Base-by-base conservation (phyloP, 1,139 yeast species). In the Pneumocystis wakefieldiae region DNA sequence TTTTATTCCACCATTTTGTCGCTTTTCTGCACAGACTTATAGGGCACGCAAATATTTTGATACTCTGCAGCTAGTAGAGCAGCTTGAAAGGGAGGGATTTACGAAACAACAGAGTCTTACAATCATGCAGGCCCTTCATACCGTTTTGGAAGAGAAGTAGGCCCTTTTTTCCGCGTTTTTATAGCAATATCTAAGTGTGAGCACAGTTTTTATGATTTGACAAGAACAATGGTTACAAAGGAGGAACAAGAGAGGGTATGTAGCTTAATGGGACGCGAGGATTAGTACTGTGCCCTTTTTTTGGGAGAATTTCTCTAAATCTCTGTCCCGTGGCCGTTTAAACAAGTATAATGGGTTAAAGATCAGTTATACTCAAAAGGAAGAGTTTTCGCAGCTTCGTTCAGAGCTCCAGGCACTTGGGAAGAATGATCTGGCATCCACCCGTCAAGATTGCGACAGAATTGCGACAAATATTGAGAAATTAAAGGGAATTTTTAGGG, bases 301-400 rank as follows among this genome's bases (percentile, higher is more conserved):
- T 32, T 32, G 7, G 1, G 6, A 32, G 3, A 4, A 32, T 5
- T 5, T 5, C 8, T 32, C 8, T 5, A 7, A 32, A 32, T 32
- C 35, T 32, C 35, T 32, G 6, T 4, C 35, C 35, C 35, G 7
- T 5, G 1, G 14, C 12, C 7, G 3, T 38, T 38, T 28, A 12
- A 57, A 57, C 28, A 10, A 12, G 12, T 28, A 7, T 48, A 57
- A 38, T 57, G 6, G 61, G 83, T 89, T 24, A 32, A 84, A 92
- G 67, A 82, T 91, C 69, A 86, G 96, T 7, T 92, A 92, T 73
- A 96, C 91, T 72, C 98, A 92, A 71, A 88, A 92, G 71, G 97
- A 92, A 39, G 97, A 91, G 73, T 92, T 92, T 78, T 95, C 96
- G 59, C 91, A 91, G 72, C 80, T 91, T 66, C 86, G 90, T 72